phyloP scores from a whole-genome alignment of 1,284 basidiomycete genomes.

The Rhodofomes roseus region DNA sequence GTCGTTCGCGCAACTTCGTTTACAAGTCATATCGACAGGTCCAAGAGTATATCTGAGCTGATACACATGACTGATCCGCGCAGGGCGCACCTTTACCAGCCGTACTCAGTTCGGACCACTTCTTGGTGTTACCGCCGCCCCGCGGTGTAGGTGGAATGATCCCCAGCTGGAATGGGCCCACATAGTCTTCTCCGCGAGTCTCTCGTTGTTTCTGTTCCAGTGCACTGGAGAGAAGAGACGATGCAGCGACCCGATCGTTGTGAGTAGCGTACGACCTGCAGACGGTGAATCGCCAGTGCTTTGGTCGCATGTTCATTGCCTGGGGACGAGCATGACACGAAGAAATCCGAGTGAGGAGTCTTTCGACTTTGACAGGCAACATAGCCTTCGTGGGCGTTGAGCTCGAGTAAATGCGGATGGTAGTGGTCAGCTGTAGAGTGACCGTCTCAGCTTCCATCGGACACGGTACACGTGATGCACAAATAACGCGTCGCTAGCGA shows the following conservation, averaged over 20 bases:
- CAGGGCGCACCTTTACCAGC: constrained; percentile 73
- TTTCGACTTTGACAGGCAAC: background rate
- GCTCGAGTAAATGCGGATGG: background rate
- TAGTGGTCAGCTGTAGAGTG: background rate
- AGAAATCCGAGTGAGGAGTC: background rate
- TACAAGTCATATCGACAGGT: background rate
- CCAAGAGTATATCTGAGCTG: background rate
- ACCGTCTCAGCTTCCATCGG: background rate
- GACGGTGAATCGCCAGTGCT: background rate
- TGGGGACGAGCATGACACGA: background rate
- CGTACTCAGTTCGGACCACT: constrained; percentile 81
- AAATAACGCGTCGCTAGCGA: background rate
- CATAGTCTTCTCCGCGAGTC: constrained; percentile 48
- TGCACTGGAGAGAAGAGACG: constrained; percentile 62
- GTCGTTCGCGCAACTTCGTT: constrained; percentile 72
- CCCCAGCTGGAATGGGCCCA: constrained; percentile 83
- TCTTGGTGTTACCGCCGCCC: constrained; percentile 56
- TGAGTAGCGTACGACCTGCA: constrained; percentile 46
- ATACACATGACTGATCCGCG: background rate
- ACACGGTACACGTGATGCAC: background rate
- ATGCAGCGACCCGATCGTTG: constrained; percentile 41
- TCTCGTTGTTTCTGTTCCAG: constrained; percentile 54
- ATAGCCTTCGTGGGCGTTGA: background rate
- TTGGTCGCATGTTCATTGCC: background rate
- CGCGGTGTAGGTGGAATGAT: constrained; percentile 53